Conservation (phyloP, 495 filamentous ascomycete species). For the Xylaria sp. region DNA sequence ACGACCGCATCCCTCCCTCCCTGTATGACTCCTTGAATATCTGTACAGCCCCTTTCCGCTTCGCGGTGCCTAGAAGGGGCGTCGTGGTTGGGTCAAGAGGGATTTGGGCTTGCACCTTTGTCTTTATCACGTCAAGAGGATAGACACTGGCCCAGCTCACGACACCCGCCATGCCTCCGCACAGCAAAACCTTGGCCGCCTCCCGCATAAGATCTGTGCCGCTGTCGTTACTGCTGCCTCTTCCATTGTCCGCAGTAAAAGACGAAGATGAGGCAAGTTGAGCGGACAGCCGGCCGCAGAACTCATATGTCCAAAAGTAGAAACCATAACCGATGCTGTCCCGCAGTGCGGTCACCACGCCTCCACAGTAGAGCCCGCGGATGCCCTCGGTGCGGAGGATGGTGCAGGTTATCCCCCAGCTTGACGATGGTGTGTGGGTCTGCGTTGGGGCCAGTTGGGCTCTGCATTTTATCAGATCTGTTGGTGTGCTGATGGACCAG, state of each 20-base stretch:
- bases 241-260: background rate
- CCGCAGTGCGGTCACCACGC: constrained; percentile 76
- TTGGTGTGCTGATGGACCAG: constrained; percentile 81
- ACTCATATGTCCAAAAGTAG: constrained; percentile 90
- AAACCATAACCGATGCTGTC: constrained; percentile 92
- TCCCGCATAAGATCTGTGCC: constrained; percentile 43
- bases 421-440: constrained; percentile 44
- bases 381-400: constrained; percentile 68
- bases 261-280: constrained; percentile 4
- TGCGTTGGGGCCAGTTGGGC: constrained; percentile 58
- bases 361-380: constrained; percentile 77
- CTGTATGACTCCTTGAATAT: constrained; percentile 69
- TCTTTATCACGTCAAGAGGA: constrained; percentile 89
- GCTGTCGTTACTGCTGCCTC: background rate
- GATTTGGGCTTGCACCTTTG: constrained; percentile 75
- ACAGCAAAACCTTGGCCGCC: constrained; percentile 72
- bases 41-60: constrained; percentile 61
- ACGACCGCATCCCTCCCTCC: constrained; percentile 67
- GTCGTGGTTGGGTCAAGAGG: constrained; percentile 17
- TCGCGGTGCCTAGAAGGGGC: constrained; percentile 43
- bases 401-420: constrained; percentile 66
- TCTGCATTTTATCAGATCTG: constrained; percentile 86
- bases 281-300: constrained; percentile 62
- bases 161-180: constrained; percentile 84
- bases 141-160: constrained; percentile 88